These are phyloP conservation scores for Aristolochia contorta DNA, from an alignment of 164 flowering plant genomes.

Conservation along the genomic window DNA sequence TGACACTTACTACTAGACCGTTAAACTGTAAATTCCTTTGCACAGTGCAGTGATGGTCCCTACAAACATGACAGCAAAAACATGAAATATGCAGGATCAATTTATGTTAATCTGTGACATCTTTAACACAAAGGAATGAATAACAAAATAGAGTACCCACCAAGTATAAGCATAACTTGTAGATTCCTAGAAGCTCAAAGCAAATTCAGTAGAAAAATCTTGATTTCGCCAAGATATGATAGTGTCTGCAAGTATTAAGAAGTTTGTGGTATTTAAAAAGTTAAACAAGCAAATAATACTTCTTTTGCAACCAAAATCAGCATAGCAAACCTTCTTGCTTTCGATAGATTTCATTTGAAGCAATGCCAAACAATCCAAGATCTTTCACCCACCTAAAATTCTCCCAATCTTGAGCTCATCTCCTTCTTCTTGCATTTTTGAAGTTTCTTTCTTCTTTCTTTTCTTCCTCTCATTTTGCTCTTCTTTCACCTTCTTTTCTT, in stretches of 20 bases:
- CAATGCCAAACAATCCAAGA: too few relatives aligned
- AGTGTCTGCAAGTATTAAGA: constrained; percentile 43
- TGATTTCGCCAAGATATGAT: constrained; percentile 96
- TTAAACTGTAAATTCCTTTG: constrained; percentile 21
- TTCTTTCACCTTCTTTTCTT: too few relatives aligned
- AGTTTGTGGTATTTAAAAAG: background rate
- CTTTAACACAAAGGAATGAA: too few relatives aligned
- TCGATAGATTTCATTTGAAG: constrained; percentile 75
- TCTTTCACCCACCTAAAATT: too few relatives aligned
- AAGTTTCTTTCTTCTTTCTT: too few relatives aligned
- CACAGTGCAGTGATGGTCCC: constrained; percentile 26
- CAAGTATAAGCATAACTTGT: constrained; percentile 88
- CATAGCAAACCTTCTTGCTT: constrained; percentile 83
- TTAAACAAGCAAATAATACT: background rate
- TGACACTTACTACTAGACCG: constrained; percentile 18
- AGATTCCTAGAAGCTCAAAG: constrained; percentile 88
- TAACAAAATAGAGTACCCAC: constrained; percentile 13
- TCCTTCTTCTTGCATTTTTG: too few relatives aligned
- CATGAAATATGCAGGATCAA: too few relatives aligned
- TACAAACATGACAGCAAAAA: constrained; percentile 4
- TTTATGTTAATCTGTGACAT: too few relatives aligned
- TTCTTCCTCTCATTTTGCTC: too few relatives aligned
- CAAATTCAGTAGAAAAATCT: constrained; percentile 68
- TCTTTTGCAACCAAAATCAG: background rate
- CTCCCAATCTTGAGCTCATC: too few relatives aligned